Conservation (phyloP, 2,329 filamentous ascomycete genomes). For the Xylariaceae sp. region DNA sequence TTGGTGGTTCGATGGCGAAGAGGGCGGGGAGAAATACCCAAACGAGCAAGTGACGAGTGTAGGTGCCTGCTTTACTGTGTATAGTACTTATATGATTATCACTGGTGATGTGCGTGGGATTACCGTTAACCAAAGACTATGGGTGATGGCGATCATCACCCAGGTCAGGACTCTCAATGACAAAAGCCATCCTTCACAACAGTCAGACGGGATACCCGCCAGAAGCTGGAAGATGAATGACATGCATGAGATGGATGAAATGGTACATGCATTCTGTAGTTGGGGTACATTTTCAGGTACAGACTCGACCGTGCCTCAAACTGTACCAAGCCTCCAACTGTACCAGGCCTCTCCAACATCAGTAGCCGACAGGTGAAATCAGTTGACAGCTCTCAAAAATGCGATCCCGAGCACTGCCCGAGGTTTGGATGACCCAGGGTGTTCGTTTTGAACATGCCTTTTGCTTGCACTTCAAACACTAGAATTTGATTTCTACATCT, state of each 20-base stretch:
- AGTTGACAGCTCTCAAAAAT: too few relatives aligned
- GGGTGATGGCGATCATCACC: neutral
- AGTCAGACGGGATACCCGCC: slow-evolving; percentile 29
- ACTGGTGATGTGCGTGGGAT: too few relatives aligned
- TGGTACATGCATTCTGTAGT: too few relatives aligned
- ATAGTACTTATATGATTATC: too few relatives aligned
- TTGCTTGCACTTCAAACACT: too few relatives aligned
- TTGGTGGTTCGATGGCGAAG: neutral
- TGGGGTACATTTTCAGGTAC: slow-evolving; percentile 4
- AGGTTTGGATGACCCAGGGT: too few relatives aligned
- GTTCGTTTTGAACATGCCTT: too few relatives aligned
- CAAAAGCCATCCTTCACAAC: slow-evolving; percentile 11
- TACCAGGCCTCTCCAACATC: too few relatives aligned
- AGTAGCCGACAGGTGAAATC: too few relatives aligned
- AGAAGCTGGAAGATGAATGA: slow-evolving; percentile 1
- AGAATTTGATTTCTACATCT: too few relatives aligned
- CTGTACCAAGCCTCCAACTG: neutral
- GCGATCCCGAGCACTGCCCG: too few relatives aligned
- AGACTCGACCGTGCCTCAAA: neutral
- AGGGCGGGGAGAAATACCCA: slow-evolving; percentile 3
- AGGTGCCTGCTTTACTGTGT: too few relatives aligned
- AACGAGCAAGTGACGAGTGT: slow-evolving; percentile 7
- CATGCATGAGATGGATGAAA: neutral
- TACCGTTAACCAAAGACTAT: neutral
- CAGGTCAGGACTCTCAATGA: slow-evolving; percentile 20